Base-by-base conservation (phyloP, 1,284 basidiomycete species). In the Austroboletus rostrupii region DNA sequence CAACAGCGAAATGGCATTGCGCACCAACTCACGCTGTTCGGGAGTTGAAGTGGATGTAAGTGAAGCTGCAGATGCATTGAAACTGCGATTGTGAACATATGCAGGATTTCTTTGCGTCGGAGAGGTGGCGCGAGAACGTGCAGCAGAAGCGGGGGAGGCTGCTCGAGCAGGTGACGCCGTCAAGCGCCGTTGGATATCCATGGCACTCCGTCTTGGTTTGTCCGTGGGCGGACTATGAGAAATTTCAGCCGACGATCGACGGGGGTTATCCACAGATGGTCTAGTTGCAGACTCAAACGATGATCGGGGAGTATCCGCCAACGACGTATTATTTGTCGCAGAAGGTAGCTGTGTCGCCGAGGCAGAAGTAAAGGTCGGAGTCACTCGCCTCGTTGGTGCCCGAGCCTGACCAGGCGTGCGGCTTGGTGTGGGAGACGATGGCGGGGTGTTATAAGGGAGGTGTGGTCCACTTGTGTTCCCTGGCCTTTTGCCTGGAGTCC, bases 1-100 rank as follows among this genome's bases (percentile, higher is more conserved):
- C 32, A 89, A 65, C 61, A 85, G 65, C 1, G 78, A 73, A 8
- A 75, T 75, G 5, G 86, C 85, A 0, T 71, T 70, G 32, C 87
- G 77, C 45, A 89, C 76, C 14, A 79, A 68, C 49, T 85, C 85
- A 33, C 86, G 78, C 52, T 80, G 73, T 57, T 82, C 78, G 3
- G 77, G 73, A 59, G 78, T 80, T 11, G 72, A 64, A 21, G 54
- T n/a, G 17, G 59, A 56, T 31, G 70, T 66, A 23, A 85, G 66
- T 1, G 82, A 84, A 0, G 76, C 69, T 8, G 75, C 70, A 12
- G 82, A 85, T 12, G 77, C 69, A 59, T 79, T 85, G 60, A 74
- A 70, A 56, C 76, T 75, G 11, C 71, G 70, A 59, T 73, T 78
- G 50, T 79, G 76, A 19, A 70, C 63, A 59, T 77, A 76, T 32